These are phyloP conservation scores for Endocarpon pusillum DNA, from an alignment of 495 filamentous ascomycete genomes.

Conservation along the genomic window DNA sequence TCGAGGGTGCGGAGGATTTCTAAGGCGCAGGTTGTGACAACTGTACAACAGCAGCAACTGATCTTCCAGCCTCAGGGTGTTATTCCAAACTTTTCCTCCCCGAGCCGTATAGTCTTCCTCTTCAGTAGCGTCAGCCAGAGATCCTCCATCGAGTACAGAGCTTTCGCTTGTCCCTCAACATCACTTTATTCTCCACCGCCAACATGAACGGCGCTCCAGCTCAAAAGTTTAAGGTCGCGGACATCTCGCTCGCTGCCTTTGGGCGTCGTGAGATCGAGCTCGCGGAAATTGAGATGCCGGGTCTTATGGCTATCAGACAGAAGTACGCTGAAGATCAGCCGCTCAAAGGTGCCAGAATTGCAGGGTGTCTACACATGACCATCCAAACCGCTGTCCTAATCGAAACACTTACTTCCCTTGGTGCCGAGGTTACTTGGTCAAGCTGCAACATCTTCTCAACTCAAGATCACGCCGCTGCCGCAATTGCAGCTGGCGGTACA, in stretches of 20 bases:
- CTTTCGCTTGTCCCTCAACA: too few species aligned
- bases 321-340: slow-evolving; percentile 93
- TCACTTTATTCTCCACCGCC: slow-evolving; percentile 3
- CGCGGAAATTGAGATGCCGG: slow-evolving; percentile 96
- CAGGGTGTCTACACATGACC: slow-evolving; percentile 98
- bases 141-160: too few species aligned
- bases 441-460: slow-evolving; percentile 98
- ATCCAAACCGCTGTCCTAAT: slow-evolving; percentile 99
- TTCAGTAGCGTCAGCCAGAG: too few species aligned
- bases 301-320: slow-evolving; percentile 82
- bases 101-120: too few species aligned
- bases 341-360: slow-evolving; percentile 77
- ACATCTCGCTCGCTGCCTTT: slow-evolving; percentile 93
- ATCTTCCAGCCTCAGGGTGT: too few species aligned
- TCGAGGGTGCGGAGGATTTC: too few species aligned
- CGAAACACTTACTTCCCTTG: slow-evolving; percentile 84
- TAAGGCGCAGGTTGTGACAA: too few species aligned
- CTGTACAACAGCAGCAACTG: too few species aligned
- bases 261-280: slow-evolving; percentile 98
- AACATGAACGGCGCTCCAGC: slow-evolving; percentile 62
- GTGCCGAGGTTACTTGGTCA: slow-evolving; percentile 95
- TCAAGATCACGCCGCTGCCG: slow-evolving; percentile 94
- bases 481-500: slow-evolving; percentile 83
- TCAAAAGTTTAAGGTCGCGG: slow-evolving; percentile 91
- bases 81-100: too few species aligned